These are phyloP conservation scores for Coleophoma crateriformis DNA, from an alignment of 2,329 filamentous ascomycete species.

Conservation along the genomic window DNA sequence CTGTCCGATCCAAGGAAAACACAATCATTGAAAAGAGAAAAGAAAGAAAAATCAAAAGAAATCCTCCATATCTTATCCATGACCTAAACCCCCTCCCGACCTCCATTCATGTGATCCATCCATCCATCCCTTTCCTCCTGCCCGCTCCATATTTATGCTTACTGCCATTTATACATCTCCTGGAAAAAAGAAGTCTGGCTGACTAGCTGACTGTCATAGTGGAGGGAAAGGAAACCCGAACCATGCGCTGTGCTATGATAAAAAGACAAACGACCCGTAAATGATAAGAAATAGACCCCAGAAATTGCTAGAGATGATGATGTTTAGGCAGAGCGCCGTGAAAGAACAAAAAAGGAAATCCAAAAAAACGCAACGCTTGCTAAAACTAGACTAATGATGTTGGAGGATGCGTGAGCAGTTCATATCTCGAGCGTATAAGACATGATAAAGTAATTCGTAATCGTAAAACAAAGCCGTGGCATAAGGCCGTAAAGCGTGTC, in stretches of 20 bases:
- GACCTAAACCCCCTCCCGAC: no score
- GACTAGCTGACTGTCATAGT: no score
- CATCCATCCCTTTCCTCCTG: not conserved
- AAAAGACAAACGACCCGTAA: not conserved
- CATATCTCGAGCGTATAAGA: conserved; percentile 32
- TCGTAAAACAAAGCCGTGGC: not conserved
- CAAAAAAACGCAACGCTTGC: conserved; percentile 9
- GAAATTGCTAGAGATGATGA: not conserved
- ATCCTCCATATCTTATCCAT: no score
- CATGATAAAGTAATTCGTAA: not conserved
- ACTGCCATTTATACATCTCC: not conserved
- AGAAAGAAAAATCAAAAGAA: no score
- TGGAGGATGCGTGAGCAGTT: conserved; percentile 42
- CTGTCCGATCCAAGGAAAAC: no score
- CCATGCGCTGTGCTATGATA: no score
- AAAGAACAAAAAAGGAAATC: not conserved
- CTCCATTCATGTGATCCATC: not conserved
- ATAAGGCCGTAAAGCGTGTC: not conserved
- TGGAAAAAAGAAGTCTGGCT: not conserved
- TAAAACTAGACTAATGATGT: conserved; percentile 21
- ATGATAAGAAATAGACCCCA: not conserved
- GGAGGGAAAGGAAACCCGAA: no score
- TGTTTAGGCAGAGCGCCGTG: not conserved
- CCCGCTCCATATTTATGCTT: not conserved
- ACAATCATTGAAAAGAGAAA: no score